Percentiles rank a stretch among this genome's conserved stretches.
phyloP scores from a whole-genome alignment of 768 basidiomycete species.

The Suillus cothurnatus region DNA sequence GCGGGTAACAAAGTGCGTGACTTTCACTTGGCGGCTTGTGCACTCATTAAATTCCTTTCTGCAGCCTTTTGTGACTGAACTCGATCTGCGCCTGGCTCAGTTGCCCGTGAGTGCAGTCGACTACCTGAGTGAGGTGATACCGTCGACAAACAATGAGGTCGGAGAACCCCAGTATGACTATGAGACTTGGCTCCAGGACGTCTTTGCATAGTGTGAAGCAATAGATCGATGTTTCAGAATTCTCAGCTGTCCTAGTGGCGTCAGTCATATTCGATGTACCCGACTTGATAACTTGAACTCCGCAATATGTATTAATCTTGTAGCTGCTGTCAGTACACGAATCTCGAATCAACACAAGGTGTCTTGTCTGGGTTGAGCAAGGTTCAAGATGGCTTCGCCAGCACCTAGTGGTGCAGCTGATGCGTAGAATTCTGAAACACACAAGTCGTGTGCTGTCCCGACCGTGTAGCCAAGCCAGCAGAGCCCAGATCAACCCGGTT shows the following conservation, averaged over 20 bases:
- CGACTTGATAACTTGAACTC: neutral
- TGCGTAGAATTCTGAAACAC: neutral
- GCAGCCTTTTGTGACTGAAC: constrained; percentile 90
- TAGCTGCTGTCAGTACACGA: neutral
- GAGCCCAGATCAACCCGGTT: neutral
- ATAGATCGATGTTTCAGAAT: neutral
- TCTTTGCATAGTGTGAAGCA: constrained; percentile 55
- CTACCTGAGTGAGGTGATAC: constrained; percentile 85
- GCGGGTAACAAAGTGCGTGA: constrained; percentile 80
- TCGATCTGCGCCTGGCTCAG: constrained; percentile 85
- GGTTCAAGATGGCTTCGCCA: neutral
- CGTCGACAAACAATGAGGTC: constrained; percentile 48
- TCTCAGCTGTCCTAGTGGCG: neutral
- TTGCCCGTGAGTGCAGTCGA: constrained; percentile 75
- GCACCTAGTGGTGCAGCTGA: neutral
- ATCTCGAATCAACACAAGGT: neutral
- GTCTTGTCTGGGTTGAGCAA: neutral
- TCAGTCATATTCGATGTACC: neutral
- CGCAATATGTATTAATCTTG: no score
- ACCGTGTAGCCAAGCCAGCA: neutral
- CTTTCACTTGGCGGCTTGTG: neutral
- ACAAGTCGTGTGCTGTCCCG: neutral
- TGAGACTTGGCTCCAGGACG: constrained; percentile 78
- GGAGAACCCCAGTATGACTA: constrained; percentile 80
- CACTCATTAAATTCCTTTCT: constrained; percentile 11